Evolutionary conservation across 164 flowering plant species (phyloP).

Genomic region (Dillenia turbinata): DNA sequence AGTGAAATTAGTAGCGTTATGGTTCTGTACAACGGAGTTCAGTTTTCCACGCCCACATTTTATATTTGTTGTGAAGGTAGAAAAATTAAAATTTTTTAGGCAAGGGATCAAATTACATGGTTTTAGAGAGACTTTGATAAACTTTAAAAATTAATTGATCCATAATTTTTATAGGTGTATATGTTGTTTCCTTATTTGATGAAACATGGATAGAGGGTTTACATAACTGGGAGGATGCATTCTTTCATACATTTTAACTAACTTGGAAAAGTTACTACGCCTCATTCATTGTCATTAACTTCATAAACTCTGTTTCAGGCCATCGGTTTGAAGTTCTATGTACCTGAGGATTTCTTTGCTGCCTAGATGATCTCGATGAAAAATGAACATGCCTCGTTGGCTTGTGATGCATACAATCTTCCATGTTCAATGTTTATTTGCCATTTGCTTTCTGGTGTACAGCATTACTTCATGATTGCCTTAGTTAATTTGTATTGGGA

Average conservation of each 20-base stretch:
- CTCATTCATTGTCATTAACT: no score
- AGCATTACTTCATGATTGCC: no score
- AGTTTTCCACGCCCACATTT: neutral
- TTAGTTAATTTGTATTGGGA: no score
- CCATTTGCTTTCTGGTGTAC: no score
- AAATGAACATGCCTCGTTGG: no score
- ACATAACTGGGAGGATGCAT: neutral
- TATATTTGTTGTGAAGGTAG: neutral
- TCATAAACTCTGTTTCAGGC: slow-evolving; percentile 39
- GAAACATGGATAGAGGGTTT: neutral
- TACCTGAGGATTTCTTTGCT: slow-evolving; percentile 76
- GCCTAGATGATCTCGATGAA: slow-evolving; percentile 4
- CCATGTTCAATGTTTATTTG: no score
- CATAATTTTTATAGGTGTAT: neutral
- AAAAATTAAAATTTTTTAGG: no score
- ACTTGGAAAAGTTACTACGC: no score
- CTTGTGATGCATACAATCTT: no score
- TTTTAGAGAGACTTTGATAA: neutral
- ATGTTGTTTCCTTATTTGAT: neutral
- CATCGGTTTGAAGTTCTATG: slow-evolving; percentile 67
- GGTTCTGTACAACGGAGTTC: no score
- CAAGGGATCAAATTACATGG: no score
- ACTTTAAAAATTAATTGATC: neutral
- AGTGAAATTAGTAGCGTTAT: no score
- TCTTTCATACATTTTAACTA: neutral